Conservation (phyloP, 805 yeast species). For the Pichia scutulata region DNA sequence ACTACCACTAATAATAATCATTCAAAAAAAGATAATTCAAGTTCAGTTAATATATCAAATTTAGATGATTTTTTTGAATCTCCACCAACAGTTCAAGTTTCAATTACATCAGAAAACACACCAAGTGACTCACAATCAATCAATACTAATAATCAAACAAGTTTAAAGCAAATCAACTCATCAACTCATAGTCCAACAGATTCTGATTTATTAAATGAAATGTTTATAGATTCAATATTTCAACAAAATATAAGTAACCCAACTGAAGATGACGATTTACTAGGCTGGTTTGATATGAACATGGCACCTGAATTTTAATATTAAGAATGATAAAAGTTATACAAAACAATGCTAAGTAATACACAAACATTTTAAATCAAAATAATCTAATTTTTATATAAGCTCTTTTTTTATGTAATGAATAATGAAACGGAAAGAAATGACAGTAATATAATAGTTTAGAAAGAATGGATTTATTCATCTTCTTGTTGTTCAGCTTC, state of each 20-base stretch:
- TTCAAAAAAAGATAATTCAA: neutral
- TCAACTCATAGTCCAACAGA: constrained; percentile 18
- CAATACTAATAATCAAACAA: neutral
- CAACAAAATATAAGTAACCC: constrained; percentile 80
- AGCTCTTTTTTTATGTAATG: neutral
- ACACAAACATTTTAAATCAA: too few species aligned
- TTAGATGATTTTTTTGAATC: constrained; percentile 11
- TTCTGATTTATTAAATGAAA: constrained; percentile 20
- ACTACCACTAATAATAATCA: too few species aligned
- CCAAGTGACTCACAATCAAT: neutral
- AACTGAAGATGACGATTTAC: constrained; percentile 74
- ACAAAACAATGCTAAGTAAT: neutral
- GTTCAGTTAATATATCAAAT: neutral
- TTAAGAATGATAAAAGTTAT: neutral
- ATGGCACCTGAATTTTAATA: constrained; percentile 54
- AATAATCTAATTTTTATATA: too few species aligned
- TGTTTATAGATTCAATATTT: constrained; percentile 46
- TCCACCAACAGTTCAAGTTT: neutral
- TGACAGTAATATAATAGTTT: neutral
- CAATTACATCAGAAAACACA: neutral
- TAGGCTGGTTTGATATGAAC: constrained; percentile 90
- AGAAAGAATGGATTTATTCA: constrained; percentile 20
- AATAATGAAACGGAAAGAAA: neutral
- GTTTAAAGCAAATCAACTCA: constrained; percentile 1
- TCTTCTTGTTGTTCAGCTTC: constrained; percentile 41